Percentiles rank a stretch among this genome's conserved stretches.
Evolutionary conservation across 805 yeast genomes (phyloP).

Genomic region (Jamesozyma hellenica): DNA sequence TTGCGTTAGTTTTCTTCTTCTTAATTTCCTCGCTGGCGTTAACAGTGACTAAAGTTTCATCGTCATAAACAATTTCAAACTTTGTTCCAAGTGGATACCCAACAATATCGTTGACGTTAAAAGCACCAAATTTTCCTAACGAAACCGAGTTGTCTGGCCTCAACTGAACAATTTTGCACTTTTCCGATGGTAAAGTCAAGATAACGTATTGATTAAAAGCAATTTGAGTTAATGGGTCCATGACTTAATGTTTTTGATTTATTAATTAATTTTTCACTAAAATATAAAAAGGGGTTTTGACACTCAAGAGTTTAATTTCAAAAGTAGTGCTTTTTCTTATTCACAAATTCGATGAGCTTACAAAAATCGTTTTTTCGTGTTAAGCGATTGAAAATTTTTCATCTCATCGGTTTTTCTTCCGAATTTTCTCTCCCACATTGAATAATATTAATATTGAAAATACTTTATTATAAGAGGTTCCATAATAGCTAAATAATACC

Average conservation of each 20-base stretch:
- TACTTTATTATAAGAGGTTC: too few species aligned
- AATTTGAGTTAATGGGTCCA: constrained; percentile 24
- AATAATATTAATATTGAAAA: too few species aligned
- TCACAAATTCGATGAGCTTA: constrained; percentile 2
- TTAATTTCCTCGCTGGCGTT: constrained; percentile 1
- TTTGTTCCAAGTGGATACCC: constrained; percentile 84
- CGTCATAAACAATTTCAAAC: constrained; percentile 60
- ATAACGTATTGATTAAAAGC: constrained; percentile 36
- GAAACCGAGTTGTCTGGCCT: constrained; percentile 50
- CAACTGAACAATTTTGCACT: constrained; percentile 61
- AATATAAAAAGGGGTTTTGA: neutral
- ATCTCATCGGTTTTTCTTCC: constrained; percentile 8
- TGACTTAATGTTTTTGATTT: neutral
- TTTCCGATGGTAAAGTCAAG: constrained; percentile 72
- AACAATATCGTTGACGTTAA: constrained; percentile 59
- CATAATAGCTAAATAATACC: too few species aligned
- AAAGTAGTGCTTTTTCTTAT: neutral
- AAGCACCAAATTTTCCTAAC: constrained; percentile 88
- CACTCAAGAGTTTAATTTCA: too few species aligned
- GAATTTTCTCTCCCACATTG: neutral
- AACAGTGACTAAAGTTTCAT: neutral
- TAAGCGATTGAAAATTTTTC: constrained; percentile 9
- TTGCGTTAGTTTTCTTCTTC: constrained; percentile 15
- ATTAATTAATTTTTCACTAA: neutral
- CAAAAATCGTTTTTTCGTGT: neutral